Evolutionary conservation across 2,329 filamentous ascomycete genomes (phyloP), one percentile per base, ranked within the genome.

Genomic region (Lasiodiplodia gonubiensis): DNA sequence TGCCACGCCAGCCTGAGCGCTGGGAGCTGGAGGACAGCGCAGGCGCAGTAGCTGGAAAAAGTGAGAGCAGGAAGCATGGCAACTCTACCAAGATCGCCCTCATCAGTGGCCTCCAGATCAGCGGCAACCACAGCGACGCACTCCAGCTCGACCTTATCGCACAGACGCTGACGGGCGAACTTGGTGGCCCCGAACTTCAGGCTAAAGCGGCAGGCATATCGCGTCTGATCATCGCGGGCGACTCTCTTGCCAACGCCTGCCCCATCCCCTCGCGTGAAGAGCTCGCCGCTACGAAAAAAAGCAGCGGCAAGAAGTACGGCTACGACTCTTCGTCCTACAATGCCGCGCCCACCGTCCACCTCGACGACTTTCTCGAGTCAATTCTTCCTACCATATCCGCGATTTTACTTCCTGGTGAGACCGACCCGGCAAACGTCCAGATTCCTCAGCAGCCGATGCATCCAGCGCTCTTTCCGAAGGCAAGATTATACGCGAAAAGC

Each of bases 381-480:
- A 83, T 99, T 14, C 87, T 99, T 3, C 93, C 94, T 1, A 91
- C 90, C 18, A 88, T 99, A 30, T 94, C 95, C 3, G 84, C 99
- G 65, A 99, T 95, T 0, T 82, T 99, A 21, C 86, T 99, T 70
- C 93, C 96, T 0, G 95, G 95, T 18, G 86, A 86, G 18, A 85
- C 87, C 37, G 96, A 99, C 77, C 94, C 95, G 0, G 93, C 95
- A 60, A 97, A 97, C 75, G 88, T 92, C 64, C 91, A 92, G 70
- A 88, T 97, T 33, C 95, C 95, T 0, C 95, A 99, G 75, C 95
- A 98, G 78, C 91, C 92, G 1, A 91, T 99, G 60, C 95, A 99
- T 78, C 84, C 92, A 4, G 94, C 95, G 69, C 93, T 99, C 87
- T 95, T 99, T 73, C 91, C 93, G 0, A 85, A 86, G 10, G 84